These are phyloP conservation scores for Plantago coronopus DNA, from an alignment of 305 asterid species.

Conservation along the genomic window DNA sequence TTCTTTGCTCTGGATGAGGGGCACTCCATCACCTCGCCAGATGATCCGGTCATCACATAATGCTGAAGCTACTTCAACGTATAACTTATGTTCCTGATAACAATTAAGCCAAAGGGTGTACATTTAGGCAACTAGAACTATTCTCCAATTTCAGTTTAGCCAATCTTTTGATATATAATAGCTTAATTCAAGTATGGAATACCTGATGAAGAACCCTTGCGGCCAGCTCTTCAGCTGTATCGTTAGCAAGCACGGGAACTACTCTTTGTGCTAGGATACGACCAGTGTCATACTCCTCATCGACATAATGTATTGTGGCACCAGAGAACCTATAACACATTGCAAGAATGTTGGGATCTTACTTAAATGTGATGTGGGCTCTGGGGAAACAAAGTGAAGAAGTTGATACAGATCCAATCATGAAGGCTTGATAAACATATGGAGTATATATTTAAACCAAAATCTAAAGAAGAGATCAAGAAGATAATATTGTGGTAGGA, in stretches of 20 bases:
- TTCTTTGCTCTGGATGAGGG: constrained; percentile 57
- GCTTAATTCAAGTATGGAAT: neutral
- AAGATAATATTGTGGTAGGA: neutral
- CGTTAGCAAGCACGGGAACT: constrained; percentile 74
- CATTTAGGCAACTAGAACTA: neutral
- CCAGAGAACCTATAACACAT: constrained; percentile 65
- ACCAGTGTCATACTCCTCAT: constrained; percentile 79
- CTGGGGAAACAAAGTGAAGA: neutral
- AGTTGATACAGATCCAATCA: neutral
- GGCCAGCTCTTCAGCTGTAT: constrained; percentile 80
- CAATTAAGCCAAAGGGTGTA: neutral
- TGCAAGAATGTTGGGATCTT: neutral
- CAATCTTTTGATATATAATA: neutral
- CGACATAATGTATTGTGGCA: constrained; percentile 78
- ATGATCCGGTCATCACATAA: constrained; percentile 62
- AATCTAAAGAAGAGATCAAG: neutral
- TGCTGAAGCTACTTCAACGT: constrained; percentile 56
- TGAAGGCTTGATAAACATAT: neutral
- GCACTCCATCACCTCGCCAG: constrained; percentile 85
- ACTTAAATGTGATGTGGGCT: neutral
- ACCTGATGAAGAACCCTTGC: constrained; percentile 79
- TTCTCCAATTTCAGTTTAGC: neutral
- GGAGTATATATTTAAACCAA: neutral
- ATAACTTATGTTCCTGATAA: constrained; percentile 63
- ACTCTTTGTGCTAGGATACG: constrained; percentile 77